Evolutionary conservation across 2,329 filamentous ascomycete species (phyloP), one percentile per base, ranked within the genome.

Genomic region (Rhynchosporium graminicola): DNA sequence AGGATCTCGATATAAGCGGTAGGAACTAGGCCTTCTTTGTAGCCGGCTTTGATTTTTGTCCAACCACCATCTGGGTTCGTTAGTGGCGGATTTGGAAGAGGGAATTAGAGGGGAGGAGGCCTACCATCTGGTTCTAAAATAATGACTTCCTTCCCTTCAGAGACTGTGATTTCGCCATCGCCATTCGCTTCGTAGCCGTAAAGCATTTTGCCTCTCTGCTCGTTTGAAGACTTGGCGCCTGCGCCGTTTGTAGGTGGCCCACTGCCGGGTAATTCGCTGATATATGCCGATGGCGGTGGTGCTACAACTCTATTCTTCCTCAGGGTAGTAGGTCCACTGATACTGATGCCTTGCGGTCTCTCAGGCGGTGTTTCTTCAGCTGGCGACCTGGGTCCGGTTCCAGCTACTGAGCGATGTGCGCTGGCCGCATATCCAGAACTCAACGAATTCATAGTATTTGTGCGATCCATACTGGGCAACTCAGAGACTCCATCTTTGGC

Each of bases 111-210:
- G n/a, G 1, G 26, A 36, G 33, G 36, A 38, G 1, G 26, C 87
- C 80, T 84, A 96, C 92, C 92, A 78, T 99, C 96, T 20, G 91
- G 86, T 74, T 97, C 93, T 4, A 97, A 71, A 50, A 98, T 82
- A 0, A 80, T 79, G 36, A 99, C 83, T 8, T 96, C 89, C 59
- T 87, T 84, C 12, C 91, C 92, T 69, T 96, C 94, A 4, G 86
- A 77, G 0, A 97, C 87, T 0, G 86, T 87, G 13, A 98, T 77
- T 75, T 99, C 95, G 6, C 92, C 94, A 0, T 90, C 87, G 1
- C 88, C 89, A 59, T 82, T 88, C 8, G 88, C 90, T 66, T 96
- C 88, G 71, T 97, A 99, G 0, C 84, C 71, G 73, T 97, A 99
- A 0, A 97, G 70, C 93, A 98, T 96, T 76, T 88, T 96, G 54